These are phyloP conservation scores for Erodium maritimum DNA, from an alignment of 345 rosid species.

Conservation along the genomic window DNA sequence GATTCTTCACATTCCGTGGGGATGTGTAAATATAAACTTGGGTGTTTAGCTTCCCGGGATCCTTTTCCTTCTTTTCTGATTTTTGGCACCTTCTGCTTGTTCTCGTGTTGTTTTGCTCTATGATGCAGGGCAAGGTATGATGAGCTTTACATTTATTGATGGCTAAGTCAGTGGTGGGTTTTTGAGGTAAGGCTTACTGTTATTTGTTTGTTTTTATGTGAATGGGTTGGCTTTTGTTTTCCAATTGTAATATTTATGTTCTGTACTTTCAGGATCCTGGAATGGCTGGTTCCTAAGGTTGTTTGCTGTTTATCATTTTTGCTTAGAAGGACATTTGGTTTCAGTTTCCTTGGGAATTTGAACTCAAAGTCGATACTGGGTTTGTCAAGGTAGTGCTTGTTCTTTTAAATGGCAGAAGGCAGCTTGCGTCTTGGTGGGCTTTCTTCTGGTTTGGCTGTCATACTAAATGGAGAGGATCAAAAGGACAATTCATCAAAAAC, in stretches of 20 bases:
- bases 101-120: background rate
- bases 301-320: background rate
- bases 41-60: background rate
- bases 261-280: background rate
- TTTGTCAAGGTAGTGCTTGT: background rate
- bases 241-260: background rate
- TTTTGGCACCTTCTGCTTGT: background rate
- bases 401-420: constrained; percentile 61
- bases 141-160: too few relatives aligned
- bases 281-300: background rate
- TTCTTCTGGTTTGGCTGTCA: constrained; percentile 83
- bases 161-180: background rate
- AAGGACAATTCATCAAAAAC: constrained; percentile 37
- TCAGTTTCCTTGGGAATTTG: background rate
- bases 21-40: background rate
- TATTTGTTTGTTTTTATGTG: too few relatives aligned
- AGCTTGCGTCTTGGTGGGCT: constrained; percentile 47
- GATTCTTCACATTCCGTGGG: too few relatives aligned
- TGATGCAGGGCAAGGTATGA: background rate
- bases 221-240: background rate
- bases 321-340: background rate
- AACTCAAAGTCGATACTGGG: background rate
- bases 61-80: background rate
- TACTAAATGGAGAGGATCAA: constrained; percentile 53
- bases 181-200: background rate